These are phyloP conservation scores for Moniliophthora roreri DNA, from an alignment of 1,284 basidiomycete genomes.

Conservation along the genomic window DNA sequence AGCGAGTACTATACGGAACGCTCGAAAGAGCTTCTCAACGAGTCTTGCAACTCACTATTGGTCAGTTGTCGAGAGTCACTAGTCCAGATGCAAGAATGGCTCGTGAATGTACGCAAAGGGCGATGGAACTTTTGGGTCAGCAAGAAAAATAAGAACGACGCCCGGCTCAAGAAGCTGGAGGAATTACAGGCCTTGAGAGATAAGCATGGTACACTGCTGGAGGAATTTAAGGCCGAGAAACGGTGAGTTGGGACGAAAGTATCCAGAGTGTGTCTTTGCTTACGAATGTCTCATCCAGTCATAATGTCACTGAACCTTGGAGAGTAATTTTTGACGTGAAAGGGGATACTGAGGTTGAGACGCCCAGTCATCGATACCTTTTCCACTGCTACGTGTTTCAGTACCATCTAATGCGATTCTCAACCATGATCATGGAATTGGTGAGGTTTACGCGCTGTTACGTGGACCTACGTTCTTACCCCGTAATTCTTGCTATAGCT, in stretches of 20 bases:
- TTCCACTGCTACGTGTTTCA: constrained; percentile 77
- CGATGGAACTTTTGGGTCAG: constrained; percentile 39
- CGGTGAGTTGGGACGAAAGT: not conserved
- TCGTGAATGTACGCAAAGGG: constrained; percentile 40
- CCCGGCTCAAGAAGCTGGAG: constrained; percentile 35
- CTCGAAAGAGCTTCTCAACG: constrained; percentile 52
- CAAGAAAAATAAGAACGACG: constrained; percentile 27
- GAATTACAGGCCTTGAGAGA: constrained; percentile 38
- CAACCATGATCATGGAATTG: constrained; percentile 43
- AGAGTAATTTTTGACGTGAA: constrained; percentile 55
- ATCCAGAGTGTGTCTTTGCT: constrained; percentile 24
- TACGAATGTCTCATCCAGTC: constrained; percentile 36
- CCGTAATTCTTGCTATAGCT: constrained; percentile 42
- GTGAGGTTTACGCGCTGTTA: constrained; percentile 29
- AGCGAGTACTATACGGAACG: constrained; percentile 50
- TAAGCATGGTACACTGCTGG: constrained; percentile 39
- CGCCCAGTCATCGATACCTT: constrained; percentile 62
- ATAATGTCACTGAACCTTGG: constrained; percentile 72
- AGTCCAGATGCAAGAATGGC: constrained; percentile 50
- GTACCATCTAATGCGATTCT: constrained; percentile 63
- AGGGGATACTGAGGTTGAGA: constrained; percentile 27
- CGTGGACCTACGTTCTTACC: not conserved
- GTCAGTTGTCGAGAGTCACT: constrained; percentile 46
- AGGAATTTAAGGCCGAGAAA: constrained; percentile 29
- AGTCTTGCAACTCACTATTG: constrained; percentile 61